Base-by-base conservation (phyloP, 495 filamentous ascomycete species). In the Extremus antarcticus region DNA sequence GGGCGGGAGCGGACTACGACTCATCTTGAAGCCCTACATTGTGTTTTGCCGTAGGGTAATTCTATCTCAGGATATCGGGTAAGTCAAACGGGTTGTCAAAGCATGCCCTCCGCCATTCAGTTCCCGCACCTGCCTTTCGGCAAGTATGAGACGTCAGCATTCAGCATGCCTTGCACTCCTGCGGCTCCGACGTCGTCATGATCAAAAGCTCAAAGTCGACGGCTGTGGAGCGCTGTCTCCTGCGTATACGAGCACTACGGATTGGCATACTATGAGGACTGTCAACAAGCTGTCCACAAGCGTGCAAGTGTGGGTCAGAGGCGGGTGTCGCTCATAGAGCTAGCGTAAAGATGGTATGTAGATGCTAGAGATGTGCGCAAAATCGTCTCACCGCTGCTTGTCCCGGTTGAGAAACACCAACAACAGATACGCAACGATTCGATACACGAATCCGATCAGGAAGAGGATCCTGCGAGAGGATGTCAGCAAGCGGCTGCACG, bases 391-490 rank as follows among this genome's bases (percentile, higher is more conserved):
- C 58, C 58, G 58, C 41, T 62, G 55, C 46, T 56, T 62, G 38
- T 62, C 55, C 0, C 59, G 55, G 45, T 62, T 29, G 8, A 62
- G 23, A 20, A 49, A n/a, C 7, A 58, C 48, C 38, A 62, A 23
- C 2, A 10, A 29, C 2, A 56, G 17, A 25, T 56, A 63, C 39
- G 63, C 63, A 10, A 65, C 16, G 19, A 61, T 47, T 29, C 63
- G 57, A 43, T 65, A 65, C 2, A 61, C 50, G 21, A 47, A 25
- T 21, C 63, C 61, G 32, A 65, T 63, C 15, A 59, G 29, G 41
- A 63, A 63, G 11, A 65, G 25, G 21, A 63, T 58, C 19, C 60
- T 61, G 51, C 50, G 32, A 43, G n/a, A 57, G n/a, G 22, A 13
- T 20, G 20, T 52, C 25, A 52, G 51, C 46, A 10, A 20, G n/a